Evolutionary conservation across 768 basidiomycete genomes (phyloP).

Genomic region (Pholiota conissans): DNA sequence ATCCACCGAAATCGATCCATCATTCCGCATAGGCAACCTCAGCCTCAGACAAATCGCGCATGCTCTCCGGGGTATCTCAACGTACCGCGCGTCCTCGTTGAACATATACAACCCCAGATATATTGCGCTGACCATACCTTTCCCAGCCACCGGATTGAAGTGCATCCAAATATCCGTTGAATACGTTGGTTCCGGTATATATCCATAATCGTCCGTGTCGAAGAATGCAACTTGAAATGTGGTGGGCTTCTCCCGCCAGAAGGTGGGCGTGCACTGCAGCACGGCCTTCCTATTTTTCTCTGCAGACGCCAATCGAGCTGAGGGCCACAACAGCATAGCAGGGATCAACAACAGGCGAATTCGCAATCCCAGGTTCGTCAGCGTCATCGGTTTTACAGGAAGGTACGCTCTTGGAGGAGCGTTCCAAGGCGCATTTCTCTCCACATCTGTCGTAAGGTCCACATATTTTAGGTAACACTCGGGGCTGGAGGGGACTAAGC

Average conservation of each 20-base stretch:
- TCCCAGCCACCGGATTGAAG: background rate
- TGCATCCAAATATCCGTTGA: background rate
- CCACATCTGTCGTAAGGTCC: background rate
- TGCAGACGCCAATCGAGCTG: background rate
- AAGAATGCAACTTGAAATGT: background rate
- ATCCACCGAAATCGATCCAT: background rate
- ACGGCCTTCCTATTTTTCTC: background rate
- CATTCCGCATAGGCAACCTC: background rate
- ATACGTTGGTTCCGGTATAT: background rate
- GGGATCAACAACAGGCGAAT: background rate
- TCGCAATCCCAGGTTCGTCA: background rate
- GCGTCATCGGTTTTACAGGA: background rate
- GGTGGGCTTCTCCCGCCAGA: background rate
- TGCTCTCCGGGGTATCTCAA: background rate
- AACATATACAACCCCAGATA: conserved; percentile 1
- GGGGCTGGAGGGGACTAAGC: background rate
- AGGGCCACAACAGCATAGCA: background rate
- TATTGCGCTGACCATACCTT: background rate
- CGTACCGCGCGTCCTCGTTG: background rate
- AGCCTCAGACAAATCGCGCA: background rate
- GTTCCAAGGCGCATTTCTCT: background rate
- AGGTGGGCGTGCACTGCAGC: background rate
- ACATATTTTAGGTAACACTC: background rate
- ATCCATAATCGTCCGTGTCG: conserved; percentile 1
- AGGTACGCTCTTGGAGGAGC: background rate